A percentile compares a stretch with the other conserved stretches of the same genome.
These are phyloP conservation scores for Linaria vulgaris DNA, from an alignment of 257 asterid genomes.

Conservation along the genomic window DNA sequence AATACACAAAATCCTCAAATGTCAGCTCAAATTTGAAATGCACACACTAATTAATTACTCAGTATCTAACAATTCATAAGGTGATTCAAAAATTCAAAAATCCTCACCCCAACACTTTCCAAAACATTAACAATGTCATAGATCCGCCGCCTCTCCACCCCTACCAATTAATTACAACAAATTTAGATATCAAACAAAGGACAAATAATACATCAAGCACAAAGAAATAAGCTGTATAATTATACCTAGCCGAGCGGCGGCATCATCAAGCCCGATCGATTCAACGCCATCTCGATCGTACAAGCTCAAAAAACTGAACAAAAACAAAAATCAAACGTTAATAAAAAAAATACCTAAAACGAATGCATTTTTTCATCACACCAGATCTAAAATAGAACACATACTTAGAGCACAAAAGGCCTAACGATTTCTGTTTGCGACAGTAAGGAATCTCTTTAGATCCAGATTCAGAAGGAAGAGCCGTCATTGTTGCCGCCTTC, in stretches of 20 bases:
- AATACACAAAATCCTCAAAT: slow-evolving; percentile 11
- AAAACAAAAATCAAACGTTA: slow-evolving; percentile 15
- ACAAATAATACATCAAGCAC: not conserved
- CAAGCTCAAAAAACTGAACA: slow-evolving; percentile 72
- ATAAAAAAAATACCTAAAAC: not conserved
- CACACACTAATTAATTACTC: not conserved
- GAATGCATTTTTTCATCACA: too few relatives aligned
- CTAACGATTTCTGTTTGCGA: slow-evolving; percentile 93
- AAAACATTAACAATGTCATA: slow-evolving; percentile 91
- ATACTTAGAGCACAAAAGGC: slow-evolving; percentile 90
- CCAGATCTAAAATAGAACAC: not conserved
- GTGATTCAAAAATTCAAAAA: not conserved
- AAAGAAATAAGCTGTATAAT: too few relatives aligned
- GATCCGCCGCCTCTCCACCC: slow-evolving; percentile 98
- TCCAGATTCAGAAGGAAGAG: slow-evolving; percentile 51
- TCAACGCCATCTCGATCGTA: slow-evolving; percentile 81
- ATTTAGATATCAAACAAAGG: not conserved
- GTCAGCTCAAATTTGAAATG: slow-evolving; percentile 23
- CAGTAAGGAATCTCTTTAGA: slow-evolving; percentile 64
- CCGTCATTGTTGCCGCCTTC: slow-evolving; percentile 28
- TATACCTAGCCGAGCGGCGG: slow-evolving; percentile 46
- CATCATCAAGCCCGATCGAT: slow-evolving; percentile 88
- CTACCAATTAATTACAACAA: slow-evolving; percentile 30
- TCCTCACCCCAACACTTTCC: slow-evolving; percentile 93
- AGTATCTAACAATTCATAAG: not conserved